Percentiles rank a stretch among this genome's conserved stretches.
phyloP scores from a whole-genome alignment of 2,329 filamentous ascomycete genomes.

The Penicillium sp. region DNA sequence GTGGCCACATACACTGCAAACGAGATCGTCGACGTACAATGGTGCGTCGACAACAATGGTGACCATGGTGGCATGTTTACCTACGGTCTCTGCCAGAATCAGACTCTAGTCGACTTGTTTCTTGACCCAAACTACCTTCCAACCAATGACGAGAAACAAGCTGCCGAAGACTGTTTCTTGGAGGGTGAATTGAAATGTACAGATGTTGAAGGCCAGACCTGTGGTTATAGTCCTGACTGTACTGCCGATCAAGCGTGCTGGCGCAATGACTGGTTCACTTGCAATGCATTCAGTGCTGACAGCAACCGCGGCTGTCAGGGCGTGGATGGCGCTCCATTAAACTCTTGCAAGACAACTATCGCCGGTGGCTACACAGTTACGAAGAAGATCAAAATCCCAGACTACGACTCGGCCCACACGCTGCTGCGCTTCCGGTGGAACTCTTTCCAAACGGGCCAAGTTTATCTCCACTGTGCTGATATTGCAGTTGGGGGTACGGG shows the following conservation, averaged over 20 bases:
- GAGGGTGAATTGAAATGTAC: conserved; percentile 50
- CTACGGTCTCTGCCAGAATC: conserved; percentile 56
- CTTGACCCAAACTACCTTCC: conserved; percentile 50
- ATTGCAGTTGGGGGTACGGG: conserved; percentile 43
- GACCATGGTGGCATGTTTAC: conserved; percentile 59
- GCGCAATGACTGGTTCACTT: conserved; percentile 58
- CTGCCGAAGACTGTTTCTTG: conserved; percentile 55
- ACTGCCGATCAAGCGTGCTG: conserved; percentile 47
- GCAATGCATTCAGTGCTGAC: conserved; percentile 29
- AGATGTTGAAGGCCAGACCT: conserved; percentile 52
- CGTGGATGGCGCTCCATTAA: conserved; percentile 47
- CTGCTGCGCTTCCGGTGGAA: conserved; percentile 57
- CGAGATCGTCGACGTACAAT: conserved; percentile 52
- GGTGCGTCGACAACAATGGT: conserved; percentile 59
- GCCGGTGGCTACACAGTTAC: conserved; percentile 55
- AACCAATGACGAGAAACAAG: conserved; percentile 54
- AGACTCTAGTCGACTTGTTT: conserved; percentile 53
- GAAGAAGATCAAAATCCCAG: conserved; percentile 53
- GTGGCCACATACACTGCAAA: conserved; percentile 50
- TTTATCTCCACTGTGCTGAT: conserved; percentile 56
- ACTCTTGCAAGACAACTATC: conserved; percentile 54
- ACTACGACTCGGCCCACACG: conserved; percentile 52
- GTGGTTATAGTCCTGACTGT: conserved; percentile 53
- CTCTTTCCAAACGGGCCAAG: conserved; percentile 54
- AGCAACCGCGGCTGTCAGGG: conserved; percentile 38